Base-by-base conservation (phyloP, 1,284 basidiomycete species). In the Meripilus lineatus region DNA sequence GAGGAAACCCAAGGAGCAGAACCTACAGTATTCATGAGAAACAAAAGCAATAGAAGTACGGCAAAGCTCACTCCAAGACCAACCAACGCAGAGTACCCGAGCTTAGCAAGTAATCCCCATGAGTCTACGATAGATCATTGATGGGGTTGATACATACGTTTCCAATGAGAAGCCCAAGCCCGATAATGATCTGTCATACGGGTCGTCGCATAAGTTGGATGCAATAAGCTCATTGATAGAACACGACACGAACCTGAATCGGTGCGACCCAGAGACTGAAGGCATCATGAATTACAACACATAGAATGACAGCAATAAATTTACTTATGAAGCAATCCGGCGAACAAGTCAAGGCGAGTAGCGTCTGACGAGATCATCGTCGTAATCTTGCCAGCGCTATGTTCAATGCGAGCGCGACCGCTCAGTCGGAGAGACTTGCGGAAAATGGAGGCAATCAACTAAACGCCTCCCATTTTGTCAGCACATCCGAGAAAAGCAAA, bases 401-500 rank as follows among this genome's bases (percentile, higher is more conserved):
- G 74, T 47, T 79, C 65, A 53, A 72, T 60, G 11, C 85, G 70
- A 18, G 78, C 77, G 37, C 79, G 75, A 8, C 80, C 81, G 24
- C 79, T 84, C 5, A 91, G 68, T 17, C 80, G 74, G 21, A 89
- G 66, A 1, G 84, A 79, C 56, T 88, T 86, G 21, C 81, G 73
- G 60, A 87, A 87, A 44, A 90, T 78, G 36, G 71, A 67, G 3
- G 82, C 78, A 50, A 87, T 84, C 38, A 87, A 49, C 75, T 79
- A 50, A 8, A 53, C 41, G 10, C 24, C 8, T n/a, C n/a, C 28
- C 8, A n/a, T n/a, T n/a, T 30, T 8, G n/a, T 10, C 28, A 30
- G 10, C 10, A 30, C n/a, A 30, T 30, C 45, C 47, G 32, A 55
- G 38, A 40, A 36, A 38, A 35, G 17, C 35, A 48, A 49, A 36